phyloP scores from a whole-genome alignment of 331 rosid genomes.

The Acacia concinna region DNA sequence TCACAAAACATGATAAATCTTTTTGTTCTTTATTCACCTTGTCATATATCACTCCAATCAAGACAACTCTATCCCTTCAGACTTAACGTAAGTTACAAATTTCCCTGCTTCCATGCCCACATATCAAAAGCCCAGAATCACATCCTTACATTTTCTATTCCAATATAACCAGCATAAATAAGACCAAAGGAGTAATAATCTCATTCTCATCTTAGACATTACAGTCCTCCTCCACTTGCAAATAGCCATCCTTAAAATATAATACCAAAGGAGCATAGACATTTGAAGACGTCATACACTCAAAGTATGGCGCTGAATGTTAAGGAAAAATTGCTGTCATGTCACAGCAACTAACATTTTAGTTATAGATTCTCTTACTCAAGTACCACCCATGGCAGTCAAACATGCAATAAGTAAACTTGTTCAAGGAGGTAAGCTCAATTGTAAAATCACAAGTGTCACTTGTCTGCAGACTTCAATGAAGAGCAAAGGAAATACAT shows the following conservation, averaged over 20 bases:
- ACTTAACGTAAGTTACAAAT: background rate
- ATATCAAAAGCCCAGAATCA: conserved; percentile 3
- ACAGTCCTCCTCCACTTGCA: conserved; percentile 2
- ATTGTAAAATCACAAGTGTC: background rate
- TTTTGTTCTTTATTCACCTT: background rate
- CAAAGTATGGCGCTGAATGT: background rate
- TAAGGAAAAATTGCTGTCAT: background rate
- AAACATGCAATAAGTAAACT: background rate
- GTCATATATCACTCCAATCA: background rate
- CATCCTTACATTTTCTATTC: background rate
- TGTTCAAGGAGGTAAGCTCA: background rate
- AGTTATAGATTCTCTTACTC: background rate
- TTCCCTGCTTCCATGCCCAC: conserved; percentile 20
- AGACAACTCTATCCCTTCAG: conserved; percentile 12
- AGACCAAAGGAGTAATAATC: background rate
- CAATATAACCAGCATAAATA: background rate
- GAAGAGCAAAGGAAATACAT: background rate
- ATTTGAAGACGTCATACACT: background rate
- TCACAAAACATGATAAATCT: conserved; percentile 13
- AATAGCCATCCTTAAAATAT: conserved; percentile 11
- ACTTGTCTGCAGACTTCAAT: background rate
- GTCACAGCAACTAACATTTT: background rate
- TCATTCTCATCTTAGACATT: background rate
- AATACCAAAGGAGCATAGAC: background rate
- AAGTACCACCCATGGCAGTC: background rate